These are phyloP conservation scores for Mediolabrus comicus DNA, from an alignment of 108 stramenopile species.

Conservation along the genomic window DNA sequence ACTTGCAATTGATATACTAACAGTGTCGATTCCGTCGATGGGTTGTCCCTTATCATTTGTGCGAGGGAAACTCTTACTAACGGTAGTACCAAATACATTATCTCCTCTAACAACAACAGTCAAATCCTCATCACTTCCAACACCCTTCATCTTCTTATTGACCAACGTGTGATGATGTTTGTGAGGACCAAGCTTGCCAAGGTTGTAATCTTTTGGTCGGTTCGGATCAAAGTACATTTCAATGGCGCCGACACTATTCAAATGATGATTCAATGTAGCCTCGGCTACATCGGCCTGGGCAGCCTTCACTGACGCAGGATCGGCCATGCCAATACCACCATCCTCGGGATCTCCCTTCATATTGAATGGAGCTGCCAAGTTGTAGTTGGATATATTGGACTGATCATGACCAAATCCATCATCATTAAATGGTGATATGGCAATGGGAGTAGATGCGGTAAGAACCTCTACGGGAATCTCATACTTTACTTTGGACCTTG, in stretches of 20 bases:
- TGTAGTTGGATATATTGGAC: constrained; percentile 31
- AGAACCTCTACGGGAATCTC: constrained; percentile 72
- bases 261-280: constrained; percentile 55
- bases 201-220: constrained; percentile 43
- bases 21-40: constrained; percentile 65
- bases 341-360: constrained; percentile 34
- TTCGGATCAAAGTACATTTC: constrained; percentile 52
- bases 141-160: constrained; percentile 52
- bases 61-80: constrained; percentile 77
- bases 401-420: constrained; percentile 52
- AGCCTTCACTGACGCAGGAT: constrained; percentile 36
- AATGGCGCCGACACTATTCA: constrained; percentile 45
- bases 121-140: constrained; percentile 55
- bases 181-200: constrained; percentile 46
- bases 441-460: constrained; percentile 79
- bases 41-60: constrained; percentile 53
- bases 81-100: constrained; percentile 89
- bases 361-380: constrained; percentile 51
- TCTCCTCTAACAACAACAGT: constrained; percentile 70
- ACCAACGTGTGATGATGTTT: constrained; percentile 46
- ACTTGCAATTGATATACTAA: constrained; percentile 83
- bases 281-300: constrained; percentile 63
- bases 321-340: constrained; percentile 12
- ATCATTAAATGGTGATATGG: constrained; percentile 74
- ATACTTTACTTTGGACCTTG: constrained; percentile 79